These are phyloP conservation scores for Rhizopus stolonifer DNA, from an alignment of 371 early-diverging fungal genomes.

Conservation along the genomic window DNA sequence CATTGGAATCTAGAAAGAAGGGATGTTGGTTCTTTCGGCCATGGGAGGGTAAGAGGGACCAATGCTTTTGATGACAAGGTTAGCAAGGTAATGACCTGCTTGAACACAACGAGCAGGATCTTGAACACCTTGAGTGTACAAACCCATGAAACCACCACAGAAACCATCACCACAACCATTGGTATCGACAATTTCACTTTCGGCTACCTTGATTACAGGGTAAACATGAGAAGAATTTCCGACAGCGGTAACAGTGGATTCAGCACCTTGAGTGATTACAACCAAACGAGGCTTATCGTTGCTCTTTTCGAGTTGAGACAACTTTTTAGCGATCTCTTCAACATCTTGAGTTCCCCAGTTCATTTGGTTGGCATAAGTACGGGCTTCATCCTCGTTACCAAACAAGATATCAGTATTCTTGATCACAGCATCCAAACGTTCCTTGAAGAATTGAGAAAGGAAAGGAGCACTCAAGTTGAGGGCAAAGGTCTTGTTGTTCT, in stretches of 20 bases:
- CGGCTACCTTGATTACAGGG: conserved; percentile 71
- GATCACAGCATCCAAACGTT: conserved; percentile 71
- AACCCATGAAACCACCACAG: conserved; percentile 90
- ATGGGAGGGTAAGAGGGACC: conserved; percentile 83
- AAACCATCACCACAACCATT: conserved; percentile 98
- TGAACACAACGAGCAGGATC: conserved; percentile 60
- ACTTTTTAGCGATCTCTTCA: conserved; percentile 76
- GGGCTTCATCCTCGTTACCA: conserved; percentile 96
- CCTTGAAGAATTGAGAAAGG: conserved; percentile 90
- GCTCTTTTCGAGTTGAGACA: conserved; percentile 81
- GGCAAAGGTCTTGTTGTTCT: conserved; percentile 67
- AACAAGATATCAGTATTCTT: conserved; percentile 90
- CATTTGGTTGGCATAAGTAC: conserved; percentile 75
- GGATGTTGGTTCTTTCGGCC: conserved; percentile 41
- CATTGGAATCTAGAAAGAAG: conserved; percentile 48
- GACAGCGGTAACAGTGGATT: conserved; percentile 74
- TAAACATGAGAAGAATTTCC: conserved; percentile 60
- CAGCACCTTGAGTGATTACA: conserved; percentile 89
- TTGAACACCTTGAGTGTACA: conserved; percentile 76
- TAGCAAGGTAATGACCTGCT: conserved; percentile 92
- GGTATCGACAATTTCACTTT: conserved; percentile 86
- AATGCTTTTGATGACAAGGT: conserved; percentile 82
- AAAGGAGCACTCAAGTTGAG: conserved; percentile 97
- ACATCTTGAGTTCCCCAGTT: conserved; percentile 67
- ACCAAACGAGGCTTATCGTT: conserved; percentile 82